A percentile compares a stretch with the other conserved stretches of the same genome.
These are phyloP conservation scores for Ceratobasidium papillatum DNA, from an alignment of 1,284 basidiomycete genomes.

Conservation along the genomic window DNA sequence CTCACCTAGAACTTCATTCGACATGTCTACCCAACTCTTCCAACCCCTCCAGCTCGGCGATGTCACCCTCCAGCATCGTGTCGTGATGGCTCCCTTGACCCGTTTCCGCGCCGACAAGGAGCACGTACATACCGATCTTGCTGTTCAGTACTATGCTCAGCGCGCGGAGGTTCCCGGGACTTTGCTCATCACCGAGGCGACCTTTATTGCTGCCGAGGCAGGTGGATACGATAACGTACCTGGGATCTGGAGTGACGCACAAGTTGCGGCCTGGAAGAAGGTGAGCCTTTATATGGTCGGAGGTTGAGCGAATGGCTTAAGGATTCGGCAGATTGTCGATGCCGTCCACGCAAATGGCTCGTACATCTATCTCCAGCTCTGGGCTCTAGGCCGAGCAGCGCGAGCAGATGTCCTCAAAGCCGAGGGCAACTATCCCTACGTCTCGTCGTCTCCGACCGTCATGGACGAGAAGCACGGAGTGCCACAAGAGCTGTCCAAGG, in stretches of 20 bases:
- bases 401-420: conserved; percentile 43
- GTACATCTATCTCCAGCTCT: conserved; percentile 54
- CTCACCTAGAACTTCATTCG: not conserved
- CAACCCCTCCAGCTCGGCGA: conserved; percentile 37
- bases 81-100: conserved; percentile 53
- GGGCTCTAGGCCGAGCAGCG: conserved; percentile 54
- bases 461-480: conserved; percentile 45
- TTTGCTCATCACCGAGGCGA: conserved; percentile 52
- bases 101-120: conserved; percentile 49
- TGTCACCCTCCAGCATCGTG: conserved; percentile 49
- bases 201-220: conserved; percentile 49
- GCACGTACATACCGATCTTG: conserved; percentile 42
- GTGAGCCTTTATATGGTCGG: conserved; percentile 33
- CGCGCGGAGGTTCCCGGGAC: conserved; percentile 47
- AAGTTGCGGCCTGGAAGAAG: conserved; percentile 50
- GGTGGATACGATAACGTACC: conserved; percentile 48
- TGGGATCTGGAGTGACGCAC: conserved; percentile 49
- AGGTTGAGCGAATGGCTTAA: not conserved
- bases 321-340: conserved; percentile 46
- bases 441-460: conserved; percentile 47
- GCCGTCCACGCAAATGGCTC: conserved; percentile 54
- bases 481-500: conserved; percentile 46
- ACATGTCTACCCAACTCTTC: conserved; percentile 24
- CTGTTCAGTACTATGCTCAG: conserved; percentile 49
- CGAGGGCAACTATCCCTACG: conserved; percentile 45